Conservation (phyloP, 345 rosid species). For the Triadica sebifera region DNA sequence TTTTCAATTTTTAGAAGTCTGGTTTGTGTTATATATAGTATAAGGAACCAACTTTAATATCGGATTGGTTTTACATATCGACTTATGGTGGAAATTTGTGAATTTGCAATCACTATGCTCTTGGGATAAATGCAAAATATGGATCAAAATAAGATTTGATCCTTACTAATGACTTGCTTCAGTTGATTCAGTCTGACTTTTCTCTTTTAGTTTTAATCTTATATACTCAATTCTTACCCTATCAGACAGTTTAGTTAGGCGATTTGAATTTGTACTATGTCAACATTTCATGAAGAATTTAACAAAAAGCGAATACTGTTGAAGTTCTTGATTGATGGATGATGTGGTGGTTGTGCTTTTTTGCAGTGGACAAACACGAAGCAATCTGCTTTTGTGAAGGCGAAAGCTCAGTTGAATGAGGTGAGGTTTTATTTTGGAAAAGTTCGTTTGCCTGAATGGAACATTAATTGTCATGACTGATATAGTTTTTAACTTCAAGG, state of each 20-base stretch:
- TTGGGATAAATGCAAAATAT: too few relatives aligned
- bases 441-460: neutral
- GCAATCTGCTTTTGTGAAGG: constrained; percentile 38
- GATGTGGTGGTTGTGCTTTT: neutral
- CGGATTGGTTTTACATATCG: neutral
- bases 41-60: neutral
- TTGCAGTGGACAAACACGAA: constrained; percentile 44
- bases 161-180: neutral
- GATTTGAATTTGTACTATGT: neutral
- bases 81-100: neutral
- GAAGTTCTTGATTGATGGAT: neutral
- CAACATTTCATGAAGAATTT: neutral
- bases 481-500: constrained; percentile 34
- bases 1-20: neutral
- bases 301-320: neutral
- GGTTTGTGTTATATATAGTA: neutral
- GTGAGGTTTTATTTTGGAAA: constrained; percentile 33
- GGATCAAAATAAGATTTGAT: too few relatives aligned
- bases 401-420: constrained; percentile 58
- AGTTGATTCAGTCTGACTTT: neutral
- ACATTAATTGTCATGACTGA: neutral
- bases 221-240: neutral
- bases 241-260: neutral
- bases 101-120: neutral
- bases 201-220: neutral